Evolutionary conservation across 2,329 filamentous ascomycete genomes (phyloP).

Genomic region (Epichloe elymi): DNA sequence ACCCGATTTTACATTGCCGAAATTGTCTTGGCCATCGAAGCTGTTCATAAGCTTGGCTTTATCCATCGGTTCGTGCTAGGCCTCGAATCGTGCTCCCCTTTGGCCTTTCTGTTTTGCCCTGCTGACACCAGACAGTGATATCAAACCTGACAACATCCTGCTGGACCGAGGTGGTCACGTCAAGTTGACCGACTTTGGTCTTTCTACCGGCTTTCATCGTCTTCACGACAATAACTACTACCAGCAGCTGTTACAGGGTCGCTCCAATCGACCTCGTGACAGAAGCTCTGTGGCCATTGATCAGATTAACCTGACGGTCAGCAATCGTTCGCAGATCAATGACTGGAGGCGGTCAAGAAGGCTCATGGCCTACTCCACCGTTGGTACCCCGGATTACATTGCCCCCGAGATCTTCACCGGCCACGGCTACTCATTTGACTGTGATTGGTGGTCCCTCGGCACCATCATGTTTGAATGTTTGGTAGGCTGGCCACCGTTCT

Average conservation of each 20-base stretch:
- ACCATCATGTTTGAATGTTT: constrained; percentile 99
- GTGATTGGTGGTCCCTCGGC: constrained; percentile 98
- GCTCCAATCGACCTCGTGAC: constrained; percentile 60
- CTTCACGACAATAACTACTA: constrained; percentile 98
- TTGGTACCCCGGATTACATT: constrained; percentile 97
- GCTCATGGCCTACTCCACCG: constrained; percentile 94
- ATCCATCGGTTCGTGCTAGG: constrained; percentile 72
- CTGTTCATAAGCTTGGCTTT: constrained; percentile 94
- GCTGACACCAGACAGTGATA: constrained; percentile 51
- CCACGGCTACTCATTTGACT: constrained; percentile 90
- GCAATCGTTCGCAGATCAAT: constrained; percentile 95
- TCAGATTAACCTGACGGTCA: constrained; percentile 95
- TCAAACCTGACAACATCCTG: constrained; percentile 98
- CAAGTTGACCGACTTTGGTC: constrained; percentile 94
- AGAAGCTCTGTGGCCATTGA: constrained; percentile 91
- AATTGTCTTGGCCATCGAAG: constrained; percentile 95
- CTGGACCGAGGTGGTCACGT: constrained; percentile 92
- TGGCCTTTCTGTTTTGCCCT: neutral
- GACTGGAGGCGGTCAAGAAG: constrained; percentile 95
- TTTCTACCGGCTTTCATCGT: constrained; percentile 96
- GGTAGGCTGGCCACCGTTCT: constrained; percentile 98
- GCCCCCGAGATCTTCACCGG: constrained; percentile 96
- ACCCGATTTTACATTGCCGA: constrained; percentile 99
- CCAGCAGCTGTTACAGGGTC: constrained; percentile 81
- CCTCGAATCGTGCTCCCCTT: neutral